Base-by-base conservation (phyloP, 345 rosid species). In the Camelina laxa region DNA sequence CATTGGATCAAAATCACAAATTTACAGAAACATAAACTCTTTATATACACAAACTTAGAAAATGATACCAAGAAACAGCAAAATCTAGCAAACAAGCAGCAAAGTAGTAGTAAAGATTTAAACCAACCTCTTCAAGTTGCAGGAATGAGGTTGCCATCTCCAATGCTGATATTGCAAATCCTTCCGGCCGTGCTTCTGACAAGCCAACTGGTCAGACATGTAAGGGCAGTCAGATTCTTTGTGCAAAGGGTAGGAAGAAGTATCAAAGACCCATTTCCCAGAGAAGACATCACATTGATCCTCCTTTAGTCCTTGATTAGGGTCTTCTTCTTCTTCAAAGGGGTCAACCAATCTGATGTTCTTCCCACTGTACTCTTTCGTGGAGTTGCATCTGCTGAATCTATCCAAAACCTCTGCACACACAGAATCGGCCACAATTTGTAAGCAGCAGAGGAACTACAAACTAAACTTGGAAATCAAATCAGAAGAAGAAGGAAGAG, bases 201-300 rank as follows among this genome's bases (percentile, higher is more conserved):
- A 95, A 10, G 99, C 97, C 79, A 95, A 38, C 75, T 95, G 99
- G 72, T 95, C 99, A 9, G 99, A 95, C 98, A 95, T 95, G 75
- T 95, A 95, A 1, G 97, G 99, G 58, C 99, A 95, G 6, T 81
- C 76, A 20, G 97, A 87, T 80, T 90, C 99, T 16, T 81, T 78
- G 80, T 95, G 90, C n/a, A 89, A 80, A 2, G 98, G 99, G 74
- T 85, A 81, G 11, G 97, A 86, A 11, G 21, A 17, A 53, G 89
- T 88, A 75, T 95, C 99, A 56, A 87, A 86, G 9, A 92, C 89
- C 99, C 99, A 95, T 66, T 79, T 95, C 60, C 99, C 99, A 0
- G 87, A 82, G 67, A 92, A 90, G 69, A 95, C 80, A 79, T 95
- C 92, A 67, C 99, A 95, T 9, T 69, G 82, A 79, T 87, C 87